Evolutionary conservation across 2,329 filamentous ascomycete species (phyloP).

Genomic region (Sporothrix phasma): DNA sequence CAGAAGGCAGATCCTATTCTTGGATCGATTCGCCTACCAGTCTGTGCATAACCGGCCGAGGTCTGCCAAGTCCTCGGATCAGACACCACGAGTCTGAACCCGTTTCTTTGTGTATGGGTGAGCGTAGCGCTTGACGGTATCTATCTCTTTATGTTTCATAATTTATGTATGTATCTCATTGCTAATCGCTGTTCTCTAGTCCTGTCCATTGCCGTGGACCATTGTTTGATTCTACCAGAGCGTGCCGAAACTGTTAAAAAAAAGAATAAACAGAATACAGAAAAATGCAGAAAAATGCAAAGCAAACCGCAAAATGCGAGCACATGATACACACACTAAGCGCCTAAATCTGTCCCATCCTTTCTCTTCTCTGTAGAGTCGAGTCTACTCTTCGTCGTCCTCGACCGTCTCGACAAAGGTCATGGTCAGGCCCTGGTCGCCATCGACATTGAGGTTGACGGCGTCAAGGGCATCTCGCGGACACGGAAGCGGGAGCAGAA

Average conservation of each 20-base stretch:
- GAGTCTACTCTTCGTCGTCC: slow-evolving; percentile 12
- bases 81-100: not conserved
- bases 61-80: slow-evolving; percentile 9
- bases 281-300: not conserved
- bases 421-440: slow-evolving; percentile 36
- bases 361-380: not conserved
- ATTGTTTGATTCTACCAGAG: slow-evolving; percentile 1
- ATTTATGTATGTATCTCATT: no score
- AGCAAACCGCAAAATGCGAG: not conserved
- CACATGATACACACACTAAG: not conserved
- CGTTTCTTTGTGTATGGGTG: not conserved
- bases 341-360: not conserved
- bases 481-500: slow-evolving; percentile 6
- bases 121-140: not conserved
- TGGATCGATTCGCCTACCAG: not conserved
- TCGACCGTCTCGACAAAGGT: slow-evolving; percentile 36
- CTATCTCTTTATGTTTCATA: not conserved
- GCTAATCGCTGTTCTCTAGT: not conserved
- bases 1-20: not conserved
- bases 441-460: slow-evolving; percentile 37
- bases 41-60: slow-evolving; percentile 2
- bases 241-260: slow-evolving; percentile 8
- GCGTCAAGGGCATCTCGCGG: slow-evolving; percentile 29
- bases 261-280: not conserved
- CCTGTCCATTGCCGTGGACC: not conserved